Evolutionary conservation across 345 rosid genomes (phyloP).

Genomic region (Eucalyptus erythrocorys): DNA sequence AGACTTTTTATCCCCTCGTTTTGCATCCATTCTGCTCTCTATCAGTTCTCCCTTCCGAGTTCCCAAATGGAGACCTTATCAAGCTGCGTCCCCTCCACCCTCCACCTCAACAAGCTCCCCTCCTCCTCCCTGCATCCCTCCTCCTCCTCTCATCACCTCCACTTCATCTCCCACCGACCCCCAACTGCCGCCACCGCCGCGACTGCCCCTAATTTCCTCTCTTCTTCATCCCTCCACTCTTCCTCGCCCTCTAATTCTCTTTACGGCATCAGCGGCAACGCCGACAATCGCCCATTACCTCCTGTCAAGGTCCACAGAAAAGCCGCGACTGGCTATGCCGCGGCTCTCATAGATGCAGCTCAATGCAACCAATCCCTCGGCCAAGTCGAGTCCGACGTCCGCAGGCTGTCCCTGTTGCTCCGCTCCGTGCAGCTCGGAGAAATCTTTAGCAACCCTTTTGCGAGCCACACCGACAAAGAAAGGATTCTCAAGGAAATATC

Average conservation of each 20-base stretch:
- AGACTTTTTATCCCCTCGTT: neutral
- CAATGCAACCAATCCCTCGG: constrained; percentile 34
- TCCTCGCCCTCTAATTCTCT: neutral
- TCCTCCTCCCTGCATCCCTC: neutral
- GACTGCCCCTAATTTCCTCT: constrained; percentile 1
- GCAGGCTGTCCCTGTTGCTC: constrained; percentile 17
- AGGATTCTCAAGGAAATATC: constrained; percentile 22
- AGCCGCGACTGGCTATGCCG: constrained; percentile 63
- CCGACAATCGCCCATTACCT: neutral
- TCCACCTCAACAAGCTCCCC: constrained; percentile 15
- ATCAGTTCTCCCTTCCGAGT: neutral
- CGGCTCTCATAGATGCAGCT: constrained; percentile 55
- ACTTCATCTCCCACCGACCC: constrained; percentile 12
- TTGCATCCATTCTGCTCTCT: neutral
- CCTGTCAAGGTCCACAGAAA: constrained; percentile 20
- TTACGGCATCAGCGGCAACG: neutral
- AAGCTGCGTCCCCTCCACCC: constrained; percentile 31
- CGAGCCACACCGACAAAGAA: neutral
- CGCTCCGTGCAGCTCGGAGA: constrained; percentile 1
- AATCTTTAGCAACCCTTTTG: constrained; percentile 10
- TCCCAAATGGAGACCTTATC: constrained; percentile 45
- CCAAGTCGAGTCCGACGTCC: constrained; percentile 29
- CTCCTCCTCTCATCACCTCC: neutral
- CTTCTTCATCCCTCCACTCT: constrained; percentile 1
- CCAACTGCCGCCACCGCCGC: constrained; percentile 6